Percentiles rank a stretch among this genome's conserved stretches.
phyloP scores from a whole-genome alignment of 352 stramenopile species.

The Phytophthora pinifolia region DNA sequence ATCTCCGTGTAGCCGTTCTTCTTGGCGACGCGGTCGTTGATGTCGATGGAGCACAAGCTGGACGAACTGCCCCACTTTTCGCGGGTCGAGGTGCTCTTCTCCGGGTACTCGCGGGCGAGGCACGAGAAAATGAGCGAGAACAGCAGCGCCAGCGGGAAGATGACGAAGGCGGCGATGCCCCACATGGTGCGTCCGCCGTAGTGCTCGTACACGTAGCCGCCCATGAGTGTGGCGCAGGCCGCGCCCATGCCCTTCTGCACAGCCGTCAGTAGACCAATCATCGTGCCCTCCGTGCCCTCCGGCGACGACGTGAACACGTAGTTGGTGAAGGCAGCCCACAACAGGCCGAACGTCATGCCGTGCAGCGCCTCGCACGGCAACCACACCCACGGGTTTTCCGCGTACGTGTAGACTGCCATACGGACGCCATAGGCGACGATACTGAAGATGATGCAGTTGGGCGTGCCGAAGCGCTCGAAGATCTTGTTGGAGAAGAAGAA shows the following conservation, averaged over 20 bases:
- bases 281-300: conserved; percentile 63
- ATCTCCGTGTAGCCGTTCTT: conserved; percentile 30
- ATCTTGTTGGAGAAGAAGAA: conserved; percentile 80
- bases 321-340: conserved; percentile 78
- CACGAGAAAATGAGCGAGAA: conserved; percentile 49
- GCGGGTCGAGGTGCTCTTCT: conserved; percentile 28
- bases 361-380: conserved; percentile 70
- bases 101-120: conserved; percentile 37
- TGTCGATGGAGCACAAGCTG: conserved; percentile 33
- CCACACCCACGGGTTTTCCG: conserved; percentile 61
- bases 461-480: conserved; percentile 57
- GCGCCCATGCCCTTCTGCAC: conserved; percentile 71
- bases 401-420: conserved; percentile 63
- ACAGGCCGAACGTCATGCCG: conserved; percentile 66
- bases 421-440: conserved; percentile 57
- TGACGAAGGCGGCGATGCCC: conserved; percentile 45
- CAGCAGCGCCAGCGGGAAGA: conserved; percentile 50
- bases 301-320: conserved; percentile 72
- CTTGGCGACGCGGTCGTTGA: conserved; percentile 32
- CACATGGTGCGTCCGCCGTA: conserved; percentile 64
- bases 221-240: conserved; percentile 59
- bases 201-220: conserved; percentile 72
- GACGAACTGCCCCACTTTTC: conserved; percentile 34
- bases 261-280: conserved; percentile 66
- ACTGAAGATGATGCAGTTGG: conserved; percentile 50